Base-by-base conservation (phyloP, 352 stramenopile species). In the Phytophthora lateralis region DNA sequence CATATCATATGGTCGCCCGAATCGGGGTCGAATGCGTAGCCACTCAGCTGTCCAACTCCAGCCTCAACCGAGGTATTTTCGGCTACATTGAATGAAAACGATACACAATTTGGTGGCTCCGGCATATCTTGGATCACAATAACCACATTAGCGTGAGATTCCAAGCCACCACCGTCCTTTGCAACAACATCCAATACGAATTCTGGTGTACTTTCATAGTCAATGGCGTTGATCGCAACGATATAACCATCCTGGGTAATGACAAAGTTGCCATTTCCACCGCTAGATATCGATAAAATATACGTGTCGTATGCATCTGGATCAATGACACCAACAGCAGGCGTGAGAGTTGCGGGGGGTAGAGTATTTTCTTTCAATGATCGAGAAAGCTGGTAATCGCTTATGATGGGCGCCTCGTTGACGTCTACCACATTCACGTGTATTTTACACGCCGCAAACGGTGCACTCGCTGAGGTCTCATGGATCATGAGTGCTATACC, bases 271-370 rank as follows among this genome's bases (percentile, higher is more conserved):
- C 53, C 64, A 32, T 54, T 55, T 12, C 59, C 73, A 26, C 66
- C 74, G 6, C 60, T 76, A 17, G 73, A 47, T 17, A 89, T 78
- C 2, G 64, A 53, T 17, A 80, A 63, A 8, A 62, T 73, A 20
- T 75, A 77, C 0, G 70, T 67, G 29, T 89, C 80, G 26, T 81
- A 85, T 0, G 59, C 56, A 37, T 89, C 80, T 0, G 75, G 70
- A 43, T 89, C 80, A 6, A 21, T 30, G 3, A 69, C 72, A 18
- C 12, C 11, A 20, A 89, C 17, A 7, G 45, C 30, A 27, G 76
- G 69, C 10, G 20, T 8, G 14, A 89, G 9, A 10, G 56, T 70
- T 10, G 76, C 38, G 0, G 72, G 80, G 2, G 68, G 65, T 5
- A 82, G 41, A 1, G 32, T 17, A 53, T 87, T 84, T 49, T 89